Evolutionary conservation across 148 eudicot species (phyloP), one percentile per base, ranked within the genome.

Genomic region (Rhododendron griersonianum): DNA sequence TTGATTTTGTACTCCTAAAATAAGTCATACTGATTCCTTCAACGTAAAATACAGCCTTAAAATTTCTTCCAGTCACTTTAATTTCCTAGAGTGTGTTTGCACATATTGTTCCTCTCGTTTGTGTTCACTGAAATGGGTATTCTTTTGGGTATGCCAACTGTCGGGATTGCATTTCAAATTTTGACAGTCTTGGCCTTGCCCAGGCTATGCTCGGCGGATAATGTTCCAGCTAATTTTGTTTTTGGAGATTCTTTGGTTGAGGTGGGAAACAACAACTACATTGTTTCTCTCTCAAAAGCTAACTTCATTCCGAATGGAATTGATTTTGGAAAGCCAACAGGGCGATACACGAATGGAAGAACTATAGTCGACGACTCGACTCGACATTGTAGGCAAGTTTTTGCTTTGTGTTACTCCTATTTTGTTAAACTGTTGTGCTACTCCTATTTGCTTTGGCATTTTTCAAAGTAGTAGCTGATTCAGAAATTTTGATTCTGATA

Each of bases 211-310:
- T 86, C 28, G 55, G 90, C 90, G 30, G 71, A 84, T 19, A 25
- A 79, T 53, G 14, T 86, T 59, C 88, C 90, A 67, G 95, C 96
- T 71, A 93, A 87, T 85, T 95, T 95, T 86, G 92, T 95, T 3
- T 94, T 95, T 86, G 98, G 98, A 80, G 98, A 95, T 88, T 95
- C 98, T 47, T 86, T 95, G 61, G 98, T 94, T 44, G 98, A 95
- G 57, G 93, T 80, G 1, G 96, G 98, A 5, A 95, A 95, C 88
- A 95, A 95, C 85, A 92, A 95, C 87, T 93, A 94, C 92, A 92
- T 95, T 80, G 61, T 80, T 1, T 87, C 95, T 25, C 86, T 95
- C 10, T 92, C 98, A 9, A 95, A 94, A 91, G 96, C 98, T 30
- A 87, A 95, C 82, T 94, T 74, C 74, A 75, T 53, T 4, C 98